phyloP scores from a whole-genome alignment of 179 eudicot genomes.

The Kewa caespitosa region DNA sequence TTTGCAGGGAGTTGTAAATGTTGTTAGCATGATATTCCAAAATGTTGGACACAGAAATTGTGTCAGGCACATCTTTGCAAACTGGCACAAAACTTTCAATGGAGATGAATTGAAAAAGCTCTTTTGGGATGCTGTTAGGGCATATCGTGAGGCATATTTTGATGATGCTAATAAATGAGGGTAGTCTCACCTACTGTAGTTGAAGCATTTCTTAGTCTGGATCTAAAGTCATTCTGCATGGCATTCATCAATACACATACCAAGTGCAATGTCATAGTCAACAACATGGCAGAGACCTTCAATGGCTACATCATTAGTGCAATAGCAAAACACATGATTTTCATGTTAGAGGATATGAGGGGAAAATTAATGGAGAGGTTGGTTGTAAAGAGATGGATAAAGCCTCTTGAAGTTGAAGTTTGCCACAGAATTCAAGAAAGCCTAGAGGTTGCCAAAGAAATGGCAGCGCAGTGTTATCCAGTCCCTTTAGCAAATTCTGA shows the following conservation, averaged over 20 bases:
- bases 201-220: not conserved
- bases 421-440: not conserved
- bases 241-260: not conserved
- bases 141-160: not conserved
- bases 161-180: not conserved
- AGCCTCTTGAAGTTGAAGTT: not conserved
- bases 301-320: not conserved
- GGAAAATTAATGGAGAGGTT: not conserved
- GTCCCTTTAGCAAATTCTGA: not conserved
- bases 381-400: not conserved
- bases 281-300: not conserved
- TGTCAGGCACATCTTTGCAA: conserved; percentile 2
- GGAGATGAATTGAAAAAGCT: not conserved
- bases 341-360: not conserved
- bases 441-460: not conserved
- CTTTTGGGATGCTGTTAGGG: not conserved
- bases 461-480: not conserved
- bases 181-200: too few relatives aligned
- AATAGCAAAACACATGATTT: not conserved
- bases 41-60: not conserved
- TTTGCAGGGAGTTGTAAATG: not conserved
- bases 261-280: not conserved
- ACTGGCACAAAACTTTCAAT: conserved; percentile 5
- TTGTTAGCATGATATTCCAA: not conserved
- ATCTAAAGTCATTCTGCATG: not conserved